phyloP scores from a whole-genome alignment of 2,329 filamentous ascomycete species.

The Chaetoscypha palmicola region DNA sequence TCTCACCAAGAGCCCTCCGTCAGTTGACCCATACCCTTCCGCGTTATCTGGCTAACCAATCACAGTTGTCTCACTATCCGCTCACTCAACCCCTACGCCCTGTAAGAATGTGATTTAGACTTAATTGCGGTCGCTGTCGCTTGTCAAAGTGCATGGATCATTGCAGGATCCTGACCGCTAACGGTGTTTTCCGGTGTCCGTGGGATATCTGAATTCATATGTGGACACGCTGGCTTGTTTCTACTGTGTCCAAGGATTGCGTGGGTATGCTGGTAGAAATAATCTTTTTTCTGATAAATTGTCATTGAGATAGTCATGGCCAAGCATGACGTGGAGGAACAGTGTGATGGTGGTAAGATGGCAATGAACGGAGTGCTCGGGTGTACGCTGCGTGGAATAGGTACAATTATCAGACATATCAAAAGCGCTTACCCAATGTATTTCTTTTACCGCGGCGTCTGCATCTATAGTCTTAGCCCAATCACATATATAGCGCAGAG shows the following conservation, averaged over 20 bases:
- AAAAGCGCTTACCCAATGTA: conserved; percentile 21
- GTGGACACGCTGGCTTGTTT: too few relatives aligned
- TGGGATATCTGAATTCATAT: too few relatives aligned
- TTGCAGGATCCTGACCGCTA: neutral
- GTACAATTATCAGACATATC: conserved; percentile 17
- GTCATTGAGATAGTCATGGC: conserved; percentile 12
- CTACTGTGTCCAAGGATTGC: neutral
- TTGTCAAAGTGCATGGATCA: too few relatives aligned
- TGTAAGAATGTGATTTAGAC: conserved; percentile 15
- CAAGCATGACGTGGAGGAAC: conserved; percentile 6
- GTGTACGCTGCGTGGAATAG: conserved; percentile 3
- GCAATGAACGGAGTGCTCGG: conserved; percentile 5
- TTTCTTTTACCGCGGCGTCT: conserved; percentile 30
- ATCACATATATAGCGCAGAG: conserved; percentile 19
- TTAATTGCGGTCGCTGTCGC: conserved; percentile 1
- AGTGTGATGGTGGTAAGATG: conserved; percentile 7
- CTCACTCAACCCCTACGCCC: conserved; percentile 71
- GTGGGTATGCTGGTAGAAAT: conserved; percentile 8
- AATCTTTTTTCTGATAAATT: conserved; percentile 18
- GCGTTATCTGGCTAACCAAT: conserved; percentile 33
- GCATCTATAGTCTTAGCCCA: conserved; percentile 25
- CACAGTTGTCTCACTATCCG: conserved; percentile 74
- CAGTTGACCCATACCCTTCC: conserved; percentile 44
- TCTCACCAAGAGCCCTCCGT: conserved; percentile 98
- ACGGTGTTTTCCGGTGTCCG: too few relatives aligned